phyloP scores from a whole-genome alignment of 2,329 filamentous ascomycete species.

The Hypocreales sp. region DNA sequence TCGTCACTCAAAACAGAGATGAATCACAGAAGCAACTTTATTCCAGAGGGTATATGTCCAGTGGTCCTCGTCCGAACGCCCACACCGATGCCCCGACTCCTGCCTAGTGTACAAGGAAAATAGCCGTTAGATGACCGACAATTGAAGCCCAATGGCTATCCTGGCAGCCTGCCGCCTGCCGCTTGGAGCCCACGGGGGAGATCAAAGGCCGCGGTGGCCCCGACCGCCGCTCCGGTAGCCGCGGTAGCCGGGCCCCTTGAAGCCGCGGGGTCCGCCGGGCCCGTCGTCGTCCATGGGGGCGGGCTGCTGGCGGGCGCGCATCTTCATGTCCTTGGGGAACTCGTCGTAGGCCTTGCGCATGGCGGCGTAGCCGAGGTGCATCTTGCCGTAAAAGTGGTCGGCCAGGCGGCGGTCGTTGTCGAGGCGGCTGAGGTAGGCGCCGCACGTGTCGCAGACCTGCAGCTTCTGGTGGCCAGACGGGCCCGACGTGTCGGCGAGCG shows the following conservation, averaged over 20 bases:
- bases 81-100: too few relatives aligned
- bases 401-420: conserved; percentile 90
- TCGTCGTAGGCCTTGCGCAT: conserved; percentile 89
- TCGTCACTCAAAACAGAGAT: too few relatives aligned
- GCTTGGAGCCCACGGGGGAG: too few relatives aligned
- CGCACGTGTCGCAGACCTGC: conserved; percentile 96
- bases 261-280: conserved; percentile 21
- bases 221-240: conserved; percentile 31
- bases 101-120: too few relatives aligned
- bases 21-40: too few relatives aligned
- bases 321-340: conserved; percentile 77
- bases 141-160: too few relatives aligned
- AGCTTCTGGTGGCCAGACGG: conserved; percentile 94
- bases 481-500: conserved; percentile 78
- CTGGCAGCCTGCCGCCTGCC: too few relatives aligned
- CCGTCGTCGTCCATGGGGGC: conserved; percentile 32
- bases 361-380: conserved; percentile 95
- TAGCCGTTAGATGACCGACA: too few relatives aligned
- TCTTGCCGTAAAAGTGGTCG: conserved; percentile 98
- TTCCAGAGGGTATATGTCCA: too few relatives aligned
- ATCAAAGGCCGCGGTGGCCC: conserved; percentile 32
- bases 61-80: too few relatives aligned
- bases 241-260: conserved; percentile 38
- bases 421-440: conserved; percentile 78
- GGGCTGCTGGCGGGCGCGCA: conserved; percentile 38